A percentile compares a stretch with the other conserved stretches of the same genome.
Conservation (phyloP, 2,329 filamentous ascomycete genomes). For the Whalleya microplaca region DNA sequence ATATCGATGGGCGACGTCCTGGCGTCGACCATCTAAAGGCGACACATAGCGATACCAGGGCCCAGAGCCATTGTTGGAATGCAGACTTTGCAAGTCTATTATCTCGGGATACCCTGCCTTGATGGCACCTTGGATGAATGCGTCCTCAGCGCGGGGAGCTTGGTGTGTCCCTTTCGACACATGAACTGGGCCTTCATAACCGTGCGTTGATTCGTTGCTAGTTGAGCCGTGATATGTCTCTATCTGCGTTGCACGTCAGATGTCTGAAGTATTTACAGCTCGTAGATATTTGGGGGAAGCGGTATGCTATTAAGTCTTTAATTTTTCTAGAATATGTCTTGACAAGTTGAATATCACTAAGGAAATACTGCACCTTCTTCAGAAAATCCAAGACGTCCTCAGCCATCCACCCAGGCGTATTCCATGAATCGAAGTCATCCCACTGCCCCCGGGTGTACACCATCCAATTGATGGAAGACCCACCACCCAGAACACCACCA, state of each 20-base stretch:
- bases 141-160: slow-evolving; percentile 43
- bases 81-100: slow-evolving; percentile 53
- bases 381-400: slow-evolving; percentile 51
- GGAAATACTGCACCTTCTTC: slow-evolving; percentile 46
- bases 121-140: slow-evolving; percentile 50
- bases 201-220: slow-evolving; percentile 48
- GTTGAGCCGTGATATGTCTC: slow-evolving; percentile 37
- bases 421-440: slow-evolving; percentile 39
- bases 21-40: slow-evolving; percentile 45
- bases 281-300: no score
- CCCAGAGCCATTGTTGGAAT: slow-evolving; percentile 30
- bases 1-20: slow-evolving; percentile 45
- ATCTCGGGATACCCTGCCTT: slow-evolving; percentile 52
- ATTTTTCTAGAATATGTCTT: background rate
- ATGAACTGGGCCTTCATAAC: slow-evolving; percentile 51
- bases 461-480: slow-evolving; percentile 55
- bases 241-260: slow-evolving; percentile 20
- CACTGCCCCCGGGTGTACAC: slow-evolving; percentile 43
- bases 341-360: background rate
- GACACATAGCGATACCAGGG: slow-evolving; percentile 32
- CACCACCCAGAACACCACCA: slow-evolving; percentile 57
- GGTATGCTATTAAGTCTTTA: background rate
- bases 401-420: slow-evolving; percentile 35
- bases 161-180: slow-evolving; percentile 51
- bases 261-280: background rate